Percentiles rank a stretch among this genome's conserved stretches.
Evolutionary conservation across 2,329 filamentous ascomycete genomes (phyloP).

Genomic region (Arthrobotrys megalospora): DNA sequence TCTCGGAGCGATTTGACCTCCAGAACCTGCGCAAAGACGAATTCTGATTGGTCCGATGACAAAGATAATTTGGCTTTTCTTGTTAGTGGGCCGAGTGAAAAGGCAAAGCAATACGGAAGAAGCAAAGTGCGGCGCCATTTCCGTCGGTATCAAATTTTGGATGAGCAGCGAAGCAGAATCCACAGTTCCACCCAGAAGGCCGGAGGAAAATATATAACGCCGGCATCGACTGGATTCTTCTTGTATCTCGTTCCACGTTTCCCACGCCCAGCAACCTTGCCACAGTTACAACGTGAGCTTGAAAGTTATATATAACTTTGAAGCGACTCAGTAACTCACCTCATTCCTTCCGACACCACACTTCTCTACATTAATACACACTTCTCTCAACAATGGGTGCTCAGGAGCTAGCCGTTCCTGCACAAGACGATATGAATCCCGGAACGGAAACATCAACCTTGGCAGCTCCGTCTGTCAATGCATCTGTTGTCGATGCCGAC

Average conservation of each 20-base stretch:
- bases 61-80: slow-evolving; percentile 47
- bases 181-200: not conserved
- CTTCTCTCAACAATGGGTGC: slow-evolving; percentile 30
- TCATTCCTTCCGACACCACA: not conserved
- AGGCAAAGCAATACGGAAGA: slow-evolving; percentile 39
- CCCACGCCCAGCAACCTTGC: not conserved
- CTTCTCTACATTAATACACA: not conserved
- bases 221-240: slow-evolving; percentile 5
- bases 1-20: slow-evolving; percentile 60
- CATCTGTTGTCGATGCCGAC: slow-evolving; percentile 45
- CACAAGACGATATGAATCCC: slow-evolving; percentile 54
- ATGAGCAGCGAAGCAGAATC: not conserved
- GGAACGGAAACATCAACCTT: slow-evolving; percentile 58
- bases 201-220: slow-evolving; percentile 38
- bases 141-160: slow-evolving; percentile 54
- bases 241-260: not conserved
- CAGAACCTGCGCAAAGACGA: slow-evolving; percentile 7
- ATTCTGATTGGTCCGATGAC: slow-evolving; percentile 37
- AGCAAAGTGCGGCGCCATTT: slow-evolving; percentile 56
- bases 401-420: slow-evolving; percentile 48
- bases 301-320: not conserved
- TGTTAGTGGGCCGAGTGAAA: slow-evolving; percentile 22
- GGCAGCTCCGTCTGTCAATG: slow-evolving; percentile 47
- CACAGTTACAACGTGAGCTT: not conserved
- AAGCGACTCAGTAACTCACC: not conserved